These are phyloP conservation scores for Ogataea polymorpha DNA, from an alignment of 805 yeast species.

Conservation along the genomic window DNA sequence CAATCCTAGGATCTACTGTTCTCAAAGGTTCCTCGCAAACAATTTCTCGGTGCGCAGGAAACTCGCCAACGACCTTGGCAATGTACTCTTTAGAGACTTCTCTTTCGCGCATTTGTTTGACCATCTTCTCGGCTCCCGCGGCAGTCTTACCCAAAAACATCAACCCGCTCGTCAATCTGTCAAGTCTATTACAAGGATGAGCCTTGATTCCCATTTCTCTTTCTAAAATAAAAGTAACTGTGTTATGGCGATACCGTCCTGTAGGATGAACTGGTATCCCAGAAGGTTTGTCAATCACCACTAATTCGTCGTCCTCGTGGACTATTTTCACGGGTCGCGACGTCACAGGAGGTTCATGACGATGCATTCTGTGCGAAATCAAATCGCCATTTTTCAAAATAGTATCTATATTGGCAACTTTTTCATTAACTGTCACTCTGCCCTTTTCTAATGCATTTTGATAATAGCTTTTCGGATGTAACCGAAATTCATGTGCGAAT, in stretches of 20 bases:
- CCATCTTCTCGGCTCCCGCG: slow-evolving; percentile 72
- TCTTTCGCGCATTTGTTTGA: slow-evolving; percentile 67
- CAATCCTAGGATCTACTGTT: slow-evolving; percentile 72
- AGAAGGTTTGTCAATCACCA: slow-evolving; percentile 89
- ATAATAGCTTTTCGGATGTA: slow-evolving; percentile 68
- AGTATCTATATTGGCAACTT: slow-evolving; percentile 61
- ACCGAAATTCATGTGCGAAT: slow-evolving; percentile 81
- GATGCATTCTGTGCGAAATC: slow-evolving; percentile 72
- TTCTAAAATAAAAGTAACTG: slow-evolving; percentile 74
- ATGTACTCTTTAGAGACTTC: slow-evolving; percentile 78
- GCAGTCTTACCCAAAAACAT: slow-evolving; percentile 88
- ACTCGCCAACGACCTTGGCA: slow-evolving; percentile 85
- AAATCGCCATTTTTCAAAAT: slow-evolving; percentile 78
- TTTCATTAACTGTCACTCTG: slow-evolving; percentile 67
- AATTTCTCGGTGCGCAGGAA: slow-evolving; percentile 53
- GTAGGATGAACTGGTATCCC: slow-evolving; percentile 97
- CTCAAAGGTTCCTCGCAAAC: slow-evolving; percentile 63
- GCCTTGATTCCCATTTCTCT: slow-evolving; percentile 63
- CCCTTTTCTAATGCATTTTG: slow-evolving; percentile 54
- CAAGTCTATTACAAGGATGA: slow-evolving; percentile 86
- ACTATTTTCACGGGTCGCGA: slow-evolving; percentile 61
- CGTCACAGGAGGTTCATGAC: slow-evolving; percentile 87
- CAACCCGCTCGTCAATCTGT: slow-evolving; percentile 86
- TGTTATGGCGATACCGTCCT: slow-evolving; percentile 73
- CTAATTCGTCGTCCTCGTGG: slow-evolving; percentile 66